Evolutionary conservation across 176 grass and related monocot species (phyloP).

Genomic region (Hyparrhenia diplandra): DNA sequence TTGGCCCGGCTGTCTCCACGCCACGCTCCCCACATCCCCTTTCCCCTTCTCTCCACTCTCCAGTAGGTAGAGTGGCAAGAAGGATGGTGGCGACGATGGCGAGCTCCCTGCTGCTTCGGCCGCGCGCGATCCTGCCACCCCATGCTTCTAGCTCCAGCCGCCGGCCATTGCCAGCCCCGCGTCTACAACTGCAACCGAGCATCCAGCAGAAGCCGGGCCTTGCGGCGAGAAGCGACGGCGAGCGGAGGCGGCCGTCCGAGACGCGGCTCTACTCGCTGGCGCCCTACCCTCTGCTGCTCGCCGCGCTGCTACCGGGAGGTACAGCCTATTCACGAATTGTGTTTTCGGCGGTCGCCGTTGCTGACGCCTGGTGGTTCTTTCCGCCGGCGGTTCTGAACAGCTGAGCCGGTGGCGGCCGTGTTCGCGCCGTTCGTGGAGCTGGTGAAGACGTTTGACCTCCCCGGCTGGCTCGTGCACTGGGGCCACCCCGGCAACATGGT

Average conservation of each 20-base stretch:
- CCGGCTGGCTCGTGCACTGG: conserved; percentile 95
- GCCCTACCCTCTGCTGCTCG: too few species aligned
- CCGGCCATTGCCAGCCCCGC: conserved; percentile 4
- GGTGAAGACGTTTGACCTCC: conserved; percentile 65
- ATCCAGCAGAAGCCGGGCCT: neutral
- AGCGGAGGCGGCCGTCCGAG: conserved; percentile 6
- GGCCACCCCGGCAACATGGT: conserved; percentile 97
- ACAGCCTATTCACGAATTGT: too few species aligned
- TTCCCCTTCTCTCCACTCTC: neutral
- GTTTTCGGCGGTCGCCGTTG: too few species aligned
- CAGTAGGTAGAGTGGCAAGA: neutral
- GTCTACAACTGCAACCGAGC: neutral
- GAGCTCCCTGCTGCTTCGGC: conserved; percentile 39
- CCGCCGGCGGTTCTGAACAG: neutral
- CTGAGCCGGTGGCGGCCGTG: conserved; percentile 42
- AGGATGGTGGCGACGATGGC: conserved; percentile 43
- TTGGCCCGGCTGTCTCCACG: conserved; percentile 75
- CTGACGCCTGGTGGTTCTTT: neutral
- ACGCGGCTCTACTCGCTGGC: conserved; percentile 44
- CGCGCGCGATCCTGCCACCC: neutral
- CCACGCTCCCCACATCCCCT: conserved; percentile 36
- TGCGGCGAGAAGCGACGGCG: neutral
- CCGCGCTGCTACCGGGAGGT: too few species aligned
- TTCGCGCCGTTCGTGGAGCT: conserved; percentile 84
- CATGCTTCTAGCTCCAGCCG: neutral